Conservation (phyloP, 768 basidiomycete genomes). For the Boletus coccyginus region DNA sequence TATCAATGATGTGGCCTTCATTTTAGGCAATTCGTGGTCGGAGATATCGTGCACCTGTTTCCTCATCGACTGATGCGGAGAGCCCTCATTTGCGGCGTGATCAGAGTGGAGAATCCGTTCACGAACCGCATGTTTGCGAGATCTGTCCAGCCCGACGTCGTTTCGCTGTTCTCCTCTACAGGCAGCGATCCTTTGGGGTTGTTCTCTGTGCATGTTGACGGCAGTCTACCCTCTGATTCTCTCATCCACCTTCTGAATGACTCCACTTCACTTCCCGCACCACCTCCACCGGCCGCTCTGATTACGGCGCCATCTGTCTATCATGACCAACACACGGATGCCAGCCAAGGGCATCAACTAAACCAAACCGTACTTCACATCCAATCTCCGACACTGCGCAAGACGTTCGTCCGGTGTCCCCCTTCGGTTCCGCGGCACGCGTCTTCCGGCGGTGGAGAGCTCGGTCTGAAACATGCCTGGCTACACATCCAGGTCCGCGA, state of each 20-base stretch:
- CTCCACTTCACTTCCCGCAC: constrained; percentile 44
- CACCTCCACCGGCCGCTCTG: constrained; percentile 43
- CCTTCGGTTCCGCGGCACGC: constrained; percentile 23
- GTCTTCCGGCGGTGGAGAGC: constrained; percentile 23
- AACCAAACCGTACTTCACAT: constrained; percentile 74
- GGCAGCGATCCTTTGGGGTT: constrained; percentile 58
- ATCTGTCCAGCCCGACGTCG: constrained; percentile 55
- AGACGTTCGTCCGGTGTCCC: constrained; percentile 68
- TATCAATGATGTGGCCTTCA: not conserved
- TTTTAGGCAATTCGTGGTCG: constrained; percentile 1
- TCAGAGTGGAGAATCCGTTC: constrained; percentile 15
- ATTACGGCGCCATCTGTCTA: constrained; percentile 40
- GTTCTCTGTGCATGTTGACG: constrained; percentile 50
- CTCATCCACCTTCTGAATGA: constrained; percentile 66
- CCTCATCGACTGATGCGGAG: constrained; percentile 9
- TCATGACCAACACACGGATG: constrained; percentile 27
- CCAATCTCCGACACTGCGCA: constrained; percentile 70
- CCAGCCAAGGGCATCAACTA: constrained; percentile 38
- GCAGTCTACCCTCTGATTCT: constrained; percentile 55
- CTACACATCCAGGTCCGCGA: constrained; percentile 73
- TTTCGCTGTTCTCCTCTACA: constrained; percentile 79
- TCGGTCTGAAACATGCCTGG: constrained; percentile 71
- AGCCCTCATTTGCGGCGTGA: constrained; percentile 15
- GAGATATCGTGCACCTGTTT: not conserved
- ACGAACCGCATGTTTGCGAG: constrained; percentile 47